Percentiles rank a stretch among this genome's conserved stretches.
Conservation (phyloP, 768 basidiomycete genomes). For the Panus rudis region DNA sequence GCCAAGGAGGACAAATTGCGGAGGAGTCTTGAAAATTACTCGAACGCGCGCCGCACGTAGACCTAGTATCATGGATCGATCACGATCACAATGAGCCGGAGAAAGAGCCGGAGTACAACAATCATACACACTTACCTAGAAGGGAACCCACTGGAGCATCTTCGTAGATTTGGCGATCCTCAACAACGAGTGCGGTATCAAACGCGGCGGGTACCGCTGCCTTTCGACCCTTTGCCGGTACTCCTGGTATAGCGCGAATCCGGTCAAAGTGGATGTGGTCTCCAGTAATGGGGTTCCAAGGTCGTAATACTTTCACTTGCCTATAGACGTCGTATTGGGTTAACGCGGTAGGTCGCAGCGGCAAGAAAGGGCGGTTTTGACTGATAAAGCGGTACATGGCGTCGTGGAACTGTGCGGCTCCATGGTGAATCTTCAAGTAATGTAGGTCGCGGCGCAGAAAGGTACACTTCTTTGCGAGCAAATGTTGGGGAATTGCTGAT, state of each 20-base stretch:
- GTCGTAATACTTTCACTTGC: slow-evolving; percentile 4
- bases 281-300: slow-evolving; percentile 1
- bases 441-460: too few relatives aligned
- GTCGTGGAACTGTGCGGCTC: too few relatives aligned
- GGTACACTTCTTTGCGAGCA: too few relatives aligned
- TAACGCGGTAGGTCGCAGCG: too few relatives aligned
- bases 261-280: neutral
- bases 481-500: too few relatives aligned
- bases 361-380: too few relatives aligned
- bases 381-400: too few relatives aligned
- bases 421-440: too few relatives aligned
- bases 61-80: too few relatives aligned
- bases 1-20: neutral
- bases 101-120: too few relatives aligned
- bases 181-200: slow-evolving; percentile 3
- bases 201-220: neutral
- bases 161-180: neutral
- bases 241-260: slow-evolving; percentile 1
- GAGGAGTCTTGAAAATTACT: slow-evolving; percentile 1
- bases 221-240: neutral
- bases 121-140: slow-evolving; percentile 3
- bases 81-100: too few relatives aligned
- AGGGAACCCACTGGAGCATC: neutral
- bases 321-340: slow-evolving; percentile 3
- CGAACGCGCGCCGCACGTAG: slow-evolving; percentile 1